Base-by-base conservation (phyloP, 495 filamentous ascomycete genomes). In the Aspergillus wentii region DNA sequence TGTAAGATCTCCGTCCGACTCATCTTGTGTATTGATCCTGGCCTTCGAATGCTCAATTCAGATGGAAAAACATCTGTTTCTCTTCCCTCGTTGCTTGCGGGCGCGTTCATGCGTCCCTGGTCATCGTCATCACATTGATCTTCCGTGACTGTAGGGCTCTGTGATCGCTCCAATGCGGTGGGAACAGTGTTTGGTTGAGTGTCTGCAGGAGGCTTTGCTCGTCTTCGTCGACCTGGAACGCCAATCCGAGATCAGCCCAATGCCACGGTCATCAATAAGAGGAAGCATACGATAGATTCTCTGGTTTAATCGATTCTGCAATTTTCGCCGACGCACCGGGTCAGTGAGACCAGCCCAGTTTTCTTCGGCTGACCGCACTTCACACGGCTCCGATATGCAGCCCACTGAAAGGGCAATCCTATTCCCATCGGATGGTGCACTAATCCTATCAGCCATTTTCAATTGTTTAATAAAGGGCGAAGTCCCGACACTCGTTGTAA, bases 291-390 rank as follows among this genome's bases (percentile, higher is more conserved):
- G 46, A 23, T 43, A 46, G 2, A 18, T 16, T 31, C 50, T 28
- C 35, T 53, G 50, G 23, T 46, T 53, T 7, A 53, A 40, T 22
- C 50, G 38, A 28, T 53, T 53, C 31, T 53, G 50, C 17, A 49
- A 25, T 19, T 39, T 49, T 27, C 45, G 42, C 31, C 50, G 30
- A 25, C 43, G 35, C 15, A 22, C 40, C 22, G 30, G 50, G 35
- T 46, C 21, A 13, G 41, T 37, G 13, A 44, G 29, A 1, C 50
- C 50, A 8, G 46, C 49, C 50, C 50, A 53, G 31, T 53, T 46
- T 14, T 53, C 50, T 11, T 43, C 18, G 20, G 32, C n/a, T n/a
- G n/a, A n/a, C n/a, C n/a, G n/a, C n/a, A n/a, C n/a, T n/a, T n/a
- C n/a, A n/a, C n/a, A n/a, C n/a, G n/a, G n/a, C n/a, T n/a, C n/a